Conservation (phyloP, 352 stramenopile species). For the Sclerospora graminicola region DNA sequence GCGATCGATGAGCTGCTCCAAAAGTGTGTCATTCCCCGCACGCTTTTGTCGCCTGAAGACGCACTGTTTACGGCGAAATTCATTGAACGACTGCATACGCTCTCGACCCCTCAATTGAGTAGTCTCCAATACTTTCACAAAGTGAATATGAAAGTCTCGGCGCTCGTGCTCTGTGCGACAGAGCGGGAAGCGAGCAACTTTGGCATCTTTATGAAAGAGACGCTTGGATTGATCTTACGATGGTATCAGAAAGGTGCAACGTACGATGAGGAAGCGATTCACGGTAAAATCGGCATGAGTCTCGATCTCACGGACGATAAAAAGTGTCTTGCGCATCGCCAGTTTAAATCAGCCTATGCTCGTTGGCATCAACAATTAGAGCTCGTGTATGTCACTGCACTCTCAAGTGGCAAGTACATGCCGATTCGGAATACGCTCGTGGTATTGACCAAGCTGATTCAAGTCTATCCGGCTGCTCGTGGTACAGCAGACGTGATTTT, state of each 20-base stretch:
- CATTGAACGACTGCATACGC: conserved; percentile 66
- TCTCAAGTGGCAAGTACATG: conserved; percentile 74
- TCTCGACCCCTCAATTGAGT: conserved; percentile 64
- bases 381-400: conserved; percentile 45
- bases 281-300: conserved; percentile 65
- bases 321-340: conserved; percentile 45
- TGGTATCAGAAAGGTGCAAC: conserved; percentile 72
- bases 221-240: conserved; percentile 45
- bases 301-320: conserved; percentile 54
- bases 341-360: conserved; percentile 69
- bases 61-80: conserved; percentile 80
- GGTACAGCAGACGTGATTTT: conserved; percentile 50
- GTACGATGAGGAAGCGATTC: conserved; percentile 74
- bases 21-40: conserved; percentile 66
- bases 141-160: conserved; percentile 64
- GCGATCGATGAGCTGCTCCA: conserved; percentile 66
- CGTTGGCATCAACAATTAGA: conserved; percentile 69
- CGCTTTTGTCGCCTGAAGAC: conserved; percentile 74
- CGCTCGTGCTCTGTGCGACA: conserved; percentile 71
- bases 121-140: conserved; percentile 79
- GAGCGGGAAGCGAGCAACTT: conserved; percentile 81
- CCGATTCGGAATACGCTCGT: conserved; percentile 77
- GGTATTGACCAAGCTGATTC: conserved; percentile 83
- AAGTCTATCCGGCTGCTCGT: conserved; percentile 66
- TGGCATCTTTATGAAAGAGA: conserved; percentile 81